These are phyloP conservation scores for Zygnema cylindricum DNA, from an alignment of 139 green algal genomes.

Conservation along the genomic window DNA sequence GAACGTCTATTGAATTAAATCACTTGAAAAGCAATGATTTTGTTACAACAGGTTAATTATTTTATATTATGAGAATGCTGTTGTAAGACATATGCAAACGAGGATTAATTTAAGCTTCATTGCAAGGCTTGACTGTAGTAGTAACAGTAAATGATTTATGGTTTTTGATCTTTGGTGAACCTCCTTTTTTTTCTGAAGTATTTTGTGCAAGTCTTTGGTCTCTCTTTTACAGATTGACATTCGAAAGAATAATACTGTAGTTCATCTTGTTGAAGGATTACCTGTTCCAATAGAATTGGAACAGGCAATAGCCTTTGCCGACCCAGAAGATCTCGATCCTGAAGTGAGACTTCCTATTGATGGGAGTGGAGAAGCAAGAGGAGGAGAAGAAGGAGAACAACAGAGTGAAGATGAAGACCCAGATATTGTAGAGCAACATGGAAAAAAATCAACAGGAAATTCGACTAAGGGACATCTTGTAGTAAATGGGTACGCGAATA, in stretches of 20 bases:
- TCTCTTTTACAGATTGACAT: constrained; percentile 44
- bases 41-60: too few species aligned
- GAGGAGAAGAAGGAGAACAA: background rate
- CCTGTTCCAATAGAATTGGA: constrained; percentile 2
- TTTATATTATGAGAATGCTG: too few species aligned
- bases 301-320: constrained; percentile 1
- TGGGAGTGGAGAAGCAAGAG: background rate
- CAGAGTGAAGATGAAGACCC: constrained; percentile 14
- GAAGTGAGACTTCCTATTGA: constrained; percentile 27
- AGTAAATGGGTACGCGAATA: background rate
- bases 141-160: too few species aligned
- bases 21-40: too few species aligned
- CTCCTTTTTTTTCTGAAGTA: too few species aligned
- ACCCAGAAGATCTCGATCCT: constrained; percentile 28
- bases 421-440: constrained; percentile 32
- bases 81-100: too few species aligned
- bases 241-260: background rate
- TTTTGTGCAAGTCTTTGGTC: too few species aligned
- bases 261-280: constrained; percentile 38
- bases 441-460: background rate
- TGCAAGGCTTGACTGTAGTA: too few species aligned
- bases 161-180: too few species aligned
- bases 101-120: too few species aligned
- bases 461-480: background rate
- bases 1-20: too few species aligned